These are phyloP conservation scores for Penicillium verrucosum DNA, from an alignment of 2,329 filamentous ascomycete species.

Conservation along the genomic window DNA sequence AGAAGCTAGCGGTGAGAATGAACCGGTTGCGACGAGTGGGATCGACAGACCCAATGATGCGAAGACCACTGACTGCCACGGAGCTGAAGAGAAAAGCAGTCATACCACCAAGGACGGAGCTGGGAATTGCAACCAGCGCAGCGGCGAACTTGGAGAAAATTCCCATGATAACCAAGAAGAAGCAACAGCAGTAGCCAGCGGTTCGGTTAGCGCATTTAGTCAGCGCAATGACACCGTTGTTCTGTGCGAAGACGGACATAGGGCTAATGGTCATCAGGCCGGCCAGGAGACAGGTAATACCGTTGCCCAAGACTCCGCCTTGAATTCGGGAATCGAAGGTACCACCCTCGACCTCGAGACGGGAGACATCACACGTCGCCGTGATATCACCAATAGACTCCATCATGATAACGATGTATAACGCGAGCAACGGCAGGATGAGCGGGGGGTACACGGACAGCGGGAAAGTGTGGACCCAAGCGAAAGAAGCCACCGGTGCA, in stretches of 20 bases:
- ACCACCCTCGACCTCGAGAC: constrained; percentile 61
- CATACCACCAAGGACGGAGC: constrained; percentile 46
- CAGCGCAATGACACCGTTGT: constrained; percentile 66
- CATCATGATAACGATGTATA: constrained; percentile 63
- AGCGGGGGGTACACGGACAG: constrained; percentile 63
- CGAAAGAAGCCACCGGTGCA: constrained; percentile 63
- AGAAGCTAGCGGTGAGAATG: constrained; percentile 60
- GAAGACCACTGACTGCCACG: constrained; percentile 63
- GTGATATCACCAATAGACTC: constrained; percentile 67
- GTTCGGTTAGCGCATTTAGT: constrained; percentile 67
- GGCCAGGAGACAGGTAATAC: constrained; percentile 61
- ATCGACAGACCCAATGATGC: constrained; percentile 60
- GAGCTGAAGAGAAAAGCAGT: constrained; percentile 65
- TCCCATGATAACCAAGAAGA: constrained; percentile 66
- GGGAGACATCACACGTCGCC: constrained; percentile 64
- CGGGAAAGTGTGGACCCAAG: constrained; percentile 69
- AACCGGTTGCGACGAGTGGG: constrained; percentile 66
- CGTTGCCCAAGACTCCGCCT: constrained; percentile 65
- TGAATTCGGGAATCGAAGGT: constrained; percentile 68
- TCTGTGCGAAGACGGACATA: constrained; percentile 66
- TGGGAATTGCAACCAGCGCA: constrained; percentile 63
- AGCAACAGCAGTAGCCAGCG: constrained; percentile 64
- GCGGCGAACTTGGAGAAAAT: constrained; percentile 69
- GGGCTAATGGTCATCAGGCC: constrained; percentile 65
- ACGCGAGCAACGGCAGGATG: constrained; percentile 59